These are phyloP conservation scores for Carallia pectinifolia DNA, from an alignment of 345 rosid species.

Conservation along the genomic window DNA sequence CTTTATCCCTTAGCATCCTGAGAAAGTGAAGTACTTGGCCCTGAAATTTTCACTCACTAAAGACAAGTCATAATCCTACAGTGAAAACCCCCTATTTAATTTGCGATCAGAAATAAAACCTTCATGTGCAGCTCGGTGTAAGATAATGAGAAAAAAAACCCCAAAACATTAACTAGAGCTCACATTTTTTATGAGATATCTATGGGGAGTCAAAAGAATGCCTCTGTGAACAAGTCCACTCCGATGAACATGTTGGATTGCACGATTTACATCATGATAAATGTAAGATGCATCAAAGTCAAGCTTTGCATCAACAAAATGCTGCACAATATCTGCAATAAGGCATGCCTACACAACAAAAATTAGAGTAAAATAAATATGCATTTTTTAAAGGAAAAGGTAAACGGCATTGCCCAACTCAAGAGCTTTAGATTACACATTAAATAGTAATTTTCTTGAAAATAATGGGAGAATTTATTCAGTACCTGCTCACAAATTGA, in stretches of 20 bases:
- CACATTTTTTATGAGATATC: conserved; percentile 81
- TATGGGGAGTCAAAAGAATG: conserved; percentile 78
- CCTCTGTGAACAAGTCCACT: conserved; percentile 93
- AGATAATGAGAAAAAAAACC: background rate
- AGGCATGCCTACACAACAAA: conserved; percentile 70
- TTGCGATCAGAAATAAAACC: background rate
- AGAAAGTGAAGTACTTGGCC: conserved; percentile 61
- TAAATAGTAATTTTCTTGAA: too few species aligned
- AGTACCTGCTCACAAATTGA: background rate
- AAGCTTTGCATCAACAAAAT: conserved; percentile 86
- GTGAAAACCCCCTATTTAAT: conserved; percentile 10
- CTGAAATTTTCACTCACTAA: conserved; percentile 38
- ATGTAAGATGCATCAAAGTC: conserved; percentile 94
- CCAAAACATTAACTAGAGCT: conserved; percentile 21
- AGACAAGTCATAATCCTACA: conserved; percentile 7
- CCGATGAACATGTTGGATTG: conserved; percentile 92
- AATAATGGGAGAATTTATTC: background rate
- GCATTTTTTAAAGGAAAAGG: background rate
- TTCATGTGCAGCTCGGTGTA: background rate
- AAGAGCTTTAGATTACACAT: background rate
- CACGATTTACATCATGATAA: conserved; percentile 85
- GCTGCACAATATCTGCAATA: conserved; percentile 89
- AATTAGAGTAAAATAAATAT: conserved; percentile 1
- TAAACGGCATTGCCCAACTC: background rate
- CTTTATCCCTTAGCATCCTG: conserved; percentile 75